phyloP scores from a whole-genome alignment of 2,329 filamentous ascomycete species.

The Colletotrichum costaricense region DNA sequence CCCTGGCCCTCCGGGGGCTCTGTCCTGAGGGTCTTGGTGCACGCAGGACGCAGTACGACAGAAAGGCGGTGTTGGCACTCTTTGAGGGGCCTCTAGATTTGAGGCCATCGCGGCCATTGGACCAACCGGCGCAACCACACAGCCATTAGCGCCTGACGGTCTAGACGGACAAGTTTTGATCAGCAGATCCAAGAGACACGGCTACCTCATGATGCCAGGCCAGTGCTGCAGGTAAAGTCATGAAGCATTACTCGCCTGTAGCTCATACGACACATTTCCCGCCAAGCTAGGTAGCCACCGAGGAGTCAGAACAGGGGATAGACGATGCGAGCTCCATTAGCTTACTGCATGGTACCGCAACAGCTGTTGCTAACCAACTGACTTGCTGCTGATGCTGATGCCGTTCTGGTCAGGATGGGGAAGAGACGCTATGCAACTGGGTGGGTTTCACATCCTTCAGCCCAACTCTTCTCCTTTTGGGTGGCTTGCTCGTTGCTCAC shows the following conservation, averaged over 20 bases:
- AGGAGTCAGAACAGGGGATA: conserved; percentile 9
- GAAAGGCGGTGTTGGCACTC: conserved; percentile 17
- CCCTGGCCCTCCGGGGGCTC: background rate
- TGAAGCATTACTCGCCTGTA: conserved; percentile 4
- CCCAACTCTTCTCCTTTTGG: conserved; percentile 24
- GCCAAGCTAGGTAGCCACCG: conserved; percentile 17
- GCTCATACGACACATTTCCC: background rate
- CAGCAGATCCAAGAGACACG: conserved; percentile 30
- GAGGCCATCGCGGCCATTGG: conserved; percentile 32
- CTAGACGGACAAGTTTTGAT: conserved; percentile 15
- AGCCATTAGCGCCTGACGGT: conserved; percentile 22
- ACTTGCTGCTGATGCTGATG: background rate
- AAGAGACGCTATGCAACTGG: conserved; percentile 28
- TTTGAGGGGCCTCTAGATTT: conserved; percentile 18
- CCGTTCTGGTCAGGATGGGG: background rate
- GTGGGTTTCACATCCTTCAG: conserved; percentile 33
- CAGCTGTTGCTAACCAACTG: background rate
- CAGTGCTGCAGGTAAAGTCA: background rate
- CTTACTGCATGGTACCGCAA: conserved; percentile 24
- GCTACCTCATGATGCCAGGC: conserved; percentile 3
- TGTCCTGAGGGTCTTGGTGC: background rate
- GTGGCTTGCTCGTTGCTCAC: background rate
- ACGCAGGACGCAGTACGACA: background rate
- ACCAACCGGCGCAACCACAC: conserved; percentile 5
- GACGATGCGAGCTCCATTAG: conserved; percentile 23